Evolutionary conservation across 495 filamentous ascomycete genomes (phyloP), one percentile per base, ranked within the genome.

Genomic region (Choiromyces venosus): DNA sequence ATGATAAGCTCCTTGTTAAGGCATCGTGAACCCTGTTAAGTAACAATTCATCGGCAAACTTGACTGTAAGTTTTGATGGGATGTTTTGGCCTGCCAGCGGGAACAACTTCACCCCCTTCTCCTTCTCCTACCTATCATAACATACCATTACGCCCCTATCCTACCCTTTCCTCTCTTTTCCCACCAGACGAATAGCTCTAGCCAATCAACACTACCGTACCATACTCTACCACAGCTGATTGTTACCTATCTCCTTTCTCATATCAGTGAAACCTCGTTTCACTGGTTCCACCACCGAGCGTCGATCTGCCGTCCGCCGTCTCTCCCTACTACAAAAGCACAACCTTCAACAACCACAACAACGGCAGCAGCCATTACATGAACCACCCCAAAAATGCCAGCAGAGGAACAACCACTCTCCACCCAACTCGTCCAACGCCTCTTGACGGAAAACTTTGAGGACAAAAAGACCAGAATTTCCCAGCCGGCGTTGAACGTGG

Each of bases 371-470:
- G 10, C 44, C 18, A 3, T 42, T 42, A 10, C 44, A 7, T 19
- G 18, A n/a, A 77, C 40, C 82, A 85, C 4, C 86, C 87, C 1
- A 84, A 33, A 33, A 61, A 61, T 61, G 52, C 52, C 52, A 33
- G 12, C 52, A 6, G 25, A 61, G 18, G 10, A 61, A 14, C 52
- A 61, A 16, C 25, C 85, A 1, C 91, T 99, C 25, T 93, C 93
- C 10, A 84, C 87, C 2, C 89, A 91, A 66, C 85, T 99, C 33
- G 83, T 99, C 19, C 90, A 89, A 6, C 85, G 86, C 65, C 81
- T 98, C 1, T 83, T 98, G 39, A 90, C 96, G 79, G 87, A 93
- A 71, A 88, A 90, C 82, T 96, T 97, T 78, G 86, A 86, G 74
- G 85, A 89, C 71, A 80, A 85, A 29, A 87, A 88, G 70, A 94